Evolutionary conservation across 164 flowering plant species (phyloP), one percentile per base, ranked within the genome.

Genomic region (Platanus orientalis): DNA sequence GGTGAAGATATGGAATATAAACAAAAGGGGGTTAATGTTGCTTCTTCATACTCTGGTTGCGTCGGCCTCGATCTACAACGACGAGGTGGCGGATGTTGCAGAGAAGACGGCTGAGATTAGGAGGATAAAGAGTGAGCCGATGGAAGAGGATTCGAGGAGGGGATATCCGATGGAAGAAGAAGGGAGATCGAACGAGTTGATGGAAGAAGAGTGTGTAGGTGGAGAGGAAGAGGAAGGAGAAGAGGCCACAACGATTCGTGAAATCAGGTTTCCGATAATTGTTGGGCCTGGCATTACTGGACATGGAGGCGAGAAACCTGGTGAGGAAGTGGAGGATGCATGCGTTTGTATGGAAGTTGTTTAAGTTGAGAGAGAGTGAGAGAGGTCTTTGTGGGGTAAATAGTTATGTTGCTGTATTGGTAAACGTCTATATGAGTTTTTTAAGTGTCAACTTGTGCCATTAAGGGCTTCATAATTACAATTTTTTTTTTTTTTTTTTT

Each of bases 21-120:
- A 51, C 55, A 51, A 51, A 14, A 51, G 25, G 17, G 55, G 55
- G 28, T 51, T 51, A 21, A 24, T 51, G 7, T 25, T 51, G 55
- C 29, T 51, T 24, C 55, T 51, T 23, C 30, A 51, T 0, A 29
- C 17, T 4, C 29, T 51, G 0, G 16, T 12, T 23, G 7, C 29
- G 29, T 51, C 29, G 29, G 29, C 55, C 0, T 7, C 28, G 29
- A 23, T 51, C 16, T 24, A 51, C 17, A 24, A 24, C 29, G 29
- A 24, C 29, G 17, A 51, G 16, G 25, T 24, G 29, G 1, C 5
- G 25, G 28, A 6, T 2, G 10, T 21, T 10, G 7, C 54, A 11
- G 55, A 24, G 7, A 25, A 24, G 29, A 24, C 17, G 0, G 14
- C 6, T 3, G 55, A 9, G 16, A 2, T 2, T 2, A 13, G 25